A percentile compares a stretch with the other conserved stretches of the same genome.
These are phyloP conservation scores for Polysphondylium violaceum DNA, from an alignment of 78 protist genomes.

Conservation along the genomic window DNA sequence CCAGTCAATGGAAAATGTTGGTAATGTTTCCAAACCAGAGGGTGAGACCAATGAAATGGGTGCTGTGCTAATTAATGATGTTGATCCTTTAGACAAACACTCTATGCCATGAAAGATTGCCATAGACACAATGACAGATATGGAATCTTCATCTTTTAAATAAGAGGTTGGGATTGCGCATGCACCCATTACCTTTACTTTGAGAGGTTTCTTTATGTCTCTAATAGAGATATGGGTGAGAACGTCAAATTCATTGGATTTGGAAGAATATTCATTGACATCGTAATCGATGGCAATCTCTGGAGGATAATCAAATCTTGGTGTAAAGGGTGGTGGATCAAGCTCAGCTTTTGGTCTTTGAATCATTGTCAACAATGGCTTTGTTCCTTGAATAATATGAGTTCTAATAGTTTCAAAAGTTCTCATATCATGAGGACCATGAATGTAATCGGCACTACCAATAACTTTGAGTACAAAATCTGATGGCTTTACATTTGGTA, in stretches of 20 bases:
- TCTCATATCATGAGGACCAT: slow-evolving; percentile 55
- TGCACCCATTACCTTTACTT: slow-evolving; percentile 37
- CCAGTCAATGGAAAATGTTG: slow-evolving; percentile 13
- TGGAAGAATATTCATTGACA: not conserved
- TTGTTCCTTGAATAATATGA: slow-evolving; percentile 50
- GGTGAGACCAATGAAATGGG: not conserved
- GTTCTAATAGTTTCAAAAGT: slow-evolving; percentile 45
- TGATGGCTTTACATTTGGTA: slow-evolving; percentile 44
- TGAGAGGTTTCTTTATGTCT: slow-evolving; percentile 47
- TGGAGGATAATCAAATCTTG: slow-evolving; percentile 42
- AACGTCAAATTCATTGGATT: slow-evolving; percentile 19
- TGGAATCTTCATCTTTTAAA: slow-evolving; percentile 32
- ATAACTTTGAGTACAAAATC: slow-evolving; percentile 61
- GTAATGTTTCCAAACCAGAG: not conserved
- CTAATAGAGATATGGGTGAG: slow-evolving; percentile 59
- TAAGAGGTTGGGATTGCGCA: slow-evolving; percentile 25
- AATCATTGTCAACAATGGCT: slow-evolving; percentile 29
- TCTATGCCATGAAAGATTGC: slow-evolving; percentile 76
- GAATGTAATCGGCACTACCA: slow-evolving; percentile 65
- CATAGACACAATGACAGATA: slow-evolving; percentile 40
- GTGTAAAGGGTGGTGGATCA: slow-evolving; percentile 70
- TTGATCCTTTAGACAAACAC: slow-evolving; percentile 18
- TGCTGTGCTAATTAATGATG: not conserved
- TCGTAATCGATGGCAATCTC: not conserved
- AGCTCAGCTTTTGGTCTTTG: slow-evolving; percentile 61